Evolutionary conservation across 2,329 filamentous ascomycete species (phyloP), one percentile per base, ranked within the genome.

Genomic region (Botryotinia narcissicola): DNA sequence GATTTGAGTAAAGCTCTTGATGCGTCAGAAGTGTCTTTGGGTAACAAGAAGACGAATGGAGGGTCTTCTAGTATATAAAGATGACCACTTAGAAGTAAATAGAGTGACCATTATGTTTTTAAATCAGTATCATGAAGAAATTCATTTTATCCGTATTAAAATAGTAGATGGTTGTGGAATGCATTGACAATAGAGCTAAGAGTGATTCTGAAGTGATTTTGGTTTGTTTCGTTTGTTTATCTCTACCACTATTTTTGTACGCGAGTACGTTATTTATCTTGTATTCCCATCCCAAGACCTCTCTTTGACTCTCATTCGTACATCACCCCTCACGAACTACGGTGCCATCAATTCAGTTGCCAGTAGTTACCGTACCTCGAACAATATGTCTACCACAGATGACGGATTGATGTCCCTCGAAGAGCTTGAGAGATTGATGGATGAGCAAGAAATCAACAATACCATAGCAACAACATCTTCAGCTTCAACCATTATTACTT

Each of bases 131-230:
- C 10, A 25, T 25, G 10, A 32, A 10, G 1, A 2, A 46, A 3
- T 2, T 35, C 12, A 35, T 1, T 1, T 32, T 32, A 14, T 16
- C 10, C 2, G 22, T 62, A 40, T n/a, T 42, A 14, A 40, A 1
- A 29, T 18, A 4, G 10, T 48, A 48, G 10, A 35, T 37, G 16
- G 12, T n/a, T n/a, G 18, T 32, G 1, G 12, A 32, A 37, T 14
- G 1, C 22, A 9, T 9, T 7, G 18, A 16, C 3, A n/a, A 29
- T 0, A 18, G 7, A n/a, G 2, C 4, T 5, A 40, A 10, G 20
- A 60, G 4, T 35, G 22, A 37, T 18, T 14, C 9, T 37, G 0
- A n/a, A 37, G 44, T 51, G 20, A 37, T 48, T 22, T 35, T 35
- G 2, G 12, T 18, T 25, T 35, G 32, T 40, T 14, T 25, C 18